Evolutionary conservation across 2,329 filamentous ascomycete genomes (phyloP), one percentile per base, ranked within the genome.

Genomic region (Graphilbum sp.): DNA sequence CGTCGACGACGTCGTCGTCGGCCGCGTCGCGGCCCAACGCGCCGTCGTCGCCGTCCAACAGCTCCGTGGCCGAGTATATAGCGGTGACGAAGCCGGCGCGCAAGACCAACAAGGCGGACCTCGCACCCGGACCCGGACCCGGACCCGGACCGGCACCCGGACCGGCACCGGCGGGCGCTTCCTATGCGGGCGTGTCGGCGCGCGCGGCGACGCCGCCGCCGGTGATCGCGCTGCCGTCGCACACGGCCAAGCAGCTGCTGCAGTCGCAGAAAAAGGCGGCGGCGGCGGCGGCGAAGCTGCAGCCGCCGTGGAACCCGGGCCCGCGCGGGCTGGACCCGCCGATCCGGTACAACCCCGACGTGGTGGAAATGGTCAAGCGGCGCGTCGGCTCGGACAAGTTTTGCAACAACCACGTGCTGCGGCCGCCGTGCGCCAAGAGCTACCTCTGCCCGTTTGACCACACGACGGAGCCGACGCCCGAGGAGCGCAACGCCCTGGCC

Each of bases 381-480:
- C 60, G 70, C 41, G 66, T 64, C 39, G 66, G 65, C 24, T 56
- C 54, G 45, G 62, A 66, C 43, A 75, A 75, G 52, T 55, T 75
- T 8, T 77, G 72, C 58, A 76, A 76, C 50, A 72, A 72, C 35
- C 68, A 73, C 47, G 75, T 71, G 47, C 60, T 77, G 23, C 61
- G 69, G 16, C 70, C 69, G 0, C 65, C 65, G 1, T 77, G 72
- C 46, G 50, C 58, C 35, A 75, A 72, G 46, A 61, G 61, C 10
- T 57, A 63, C n/a, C 55, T 59, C 5, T 77, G 72, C 53, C 58
- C 55, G 36, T 77, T 74, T 47, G 66, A 69, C 41, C 72, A 77
- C 51, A 56, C 64, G 34, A 67, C 73, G 47, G 64, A 59, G 44
- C 62, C 66, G 3, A 64, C 58, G 5, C 54, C 59, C 18, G 69